Evolutionary conservation across 306 rosid genomes (phyloP).

Genomic region (Prinsepia uniflora): DNA sequence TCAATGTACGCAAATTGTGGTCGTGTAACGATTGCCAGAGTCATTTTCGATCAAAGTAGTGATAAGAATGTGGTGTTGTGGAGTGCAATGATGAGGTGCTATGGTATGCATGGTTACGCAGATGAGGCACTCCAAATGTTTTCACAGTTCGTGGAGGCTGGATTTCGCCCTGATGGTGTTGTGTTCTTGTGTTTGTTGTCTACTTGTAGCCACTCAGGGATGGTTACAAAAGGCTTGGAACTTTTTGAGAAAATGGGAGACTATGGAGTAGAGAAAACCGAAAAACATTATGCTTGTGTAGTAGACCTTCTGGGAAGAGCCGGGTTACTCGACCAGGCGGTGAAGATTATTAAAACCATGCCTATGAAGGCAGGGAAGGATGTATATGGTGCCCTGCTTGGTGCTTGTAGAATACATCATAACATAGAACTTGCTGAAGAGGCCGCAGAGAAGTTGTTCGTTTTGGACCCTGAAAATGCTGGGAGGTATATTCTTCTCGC

Average conservation of each 20-base stretch:
- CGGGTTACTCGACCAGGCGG: slow-evolving; percentile 55
- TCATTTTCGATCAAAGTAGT: slow-evolving; percentile 39
- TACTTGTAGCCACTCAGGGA: slow-evolving; percentile 74
- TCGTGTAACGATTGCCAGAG: slow-evolving; percentile 45
- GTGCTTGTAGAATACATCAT: slow-evolving; percentile 72
- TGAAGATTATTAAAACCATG: slow-evolving; percentile 50
- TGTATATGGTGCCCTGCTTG: slow-evolving; percentile 75
- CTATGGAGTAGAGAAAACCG: slow-evolving; percentile 45
- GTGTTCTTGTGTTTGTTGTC: slow-evolving; percentile 57
- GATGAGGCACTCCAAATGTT: slow-evolving; percentile 62
- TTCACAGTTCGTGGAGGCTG: slow-evolving; percentile 35
- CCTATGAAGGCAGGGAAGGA: slow-evolving; percentile 66
- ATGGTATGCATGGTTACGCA: slow-evolving; percentile 63
- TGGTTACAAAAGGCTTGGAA: slow-evolving; percentile 51
- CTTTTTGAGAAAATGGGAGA: slow-evolving; percentile 53
- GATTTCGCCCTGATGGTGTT: slow-evolving; percentile 45
- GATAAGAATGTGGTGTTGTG: slow-evolving; percentile 48
- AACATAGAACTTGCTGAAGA: slow-evolving; percentile 59
- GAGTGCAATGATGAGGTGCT: slow-evolving; percentile 73
- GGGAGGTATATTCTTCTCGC: slow-evolving; percentile 65
- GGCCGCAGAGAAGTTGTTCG: slow-evolving; percentile 58
- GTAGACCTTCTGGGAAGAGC: slow-evolving; percentile 85
- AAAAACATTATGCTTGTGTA: slow-evolving; percentile 71
- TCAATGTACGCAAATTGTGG: slow-evolving; percentile 72
- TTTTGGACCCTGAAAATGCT: slow-evolving; percentile 55